phyloP scores from a whole-genome alignment of 805 yeast genomes.

The Wickerhamomyces strasburgensis region DNA sequence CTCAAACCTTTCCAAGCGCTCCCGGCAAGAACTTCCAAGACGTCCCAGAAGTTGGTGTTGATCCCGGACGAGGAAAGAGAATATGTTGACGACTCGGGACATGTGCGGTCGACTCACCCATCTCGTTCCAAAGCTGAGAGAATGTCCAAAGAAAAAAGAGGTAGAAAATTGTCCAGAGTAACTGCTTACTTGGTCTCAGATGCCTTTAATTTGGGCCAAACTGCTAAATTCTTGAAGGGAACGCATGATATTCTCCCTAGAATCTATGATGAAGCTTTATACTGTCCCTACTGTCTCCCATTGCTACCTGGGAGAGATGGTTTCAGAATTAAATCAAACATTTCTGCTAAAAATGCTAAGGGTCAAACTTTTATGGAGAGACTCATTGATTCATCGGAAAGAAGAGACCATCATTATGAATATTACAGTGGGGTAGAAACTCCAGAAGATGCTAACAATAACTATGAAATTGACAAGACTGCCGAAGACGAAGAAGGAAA shows the following conservation, averaged over 20 bases:
- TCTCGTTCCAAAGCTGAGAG: constrained; percentile 41
- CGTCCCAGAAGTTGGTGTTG: constrained; percentile 78
- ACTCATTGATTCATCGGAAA: constrained; percentile 74
- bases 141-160: constrained; percentile 41
- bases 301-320: constrained; percentile 80
- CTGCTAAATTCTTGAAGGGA: constrained; percentile 57
- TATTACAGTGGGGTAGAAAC: constrained; percentile 75
- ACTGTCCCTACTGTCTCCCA: constrained; percentile 85
- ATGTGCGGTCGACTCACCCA: constrained; percentile 3
- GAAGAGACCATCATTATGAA: constrained; percentile 86
- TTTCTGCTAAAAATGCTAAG: constrained; percentile 32
- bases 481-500: constrained; percentile 26
- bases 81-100: constrained; percentile 5
- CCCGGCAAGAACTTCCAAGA: constrained; percentile 76
- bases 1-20: constrained; percentile 51
- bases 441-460: constrained; percentile 47
- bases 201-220: constrained; percentile 60
- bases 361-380: constrained; percentile 59
- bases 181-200: constrained; percentile 92
- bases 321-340: constrained; percentile 66
- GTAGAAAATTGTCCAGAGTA: constrained; percentile 69
- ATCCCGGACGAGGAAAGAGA: constrained; percentile 55
- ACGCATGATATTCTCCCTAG: constrained; percentile 84
- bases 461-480: constrained; percentile 32
- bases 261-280: constrained; percentile 86